Evolutionary conservation across 495 filamentous ascomycete species (phyloP).

Genomic region (Pseudomonodictys pantanalensis): DNA sequence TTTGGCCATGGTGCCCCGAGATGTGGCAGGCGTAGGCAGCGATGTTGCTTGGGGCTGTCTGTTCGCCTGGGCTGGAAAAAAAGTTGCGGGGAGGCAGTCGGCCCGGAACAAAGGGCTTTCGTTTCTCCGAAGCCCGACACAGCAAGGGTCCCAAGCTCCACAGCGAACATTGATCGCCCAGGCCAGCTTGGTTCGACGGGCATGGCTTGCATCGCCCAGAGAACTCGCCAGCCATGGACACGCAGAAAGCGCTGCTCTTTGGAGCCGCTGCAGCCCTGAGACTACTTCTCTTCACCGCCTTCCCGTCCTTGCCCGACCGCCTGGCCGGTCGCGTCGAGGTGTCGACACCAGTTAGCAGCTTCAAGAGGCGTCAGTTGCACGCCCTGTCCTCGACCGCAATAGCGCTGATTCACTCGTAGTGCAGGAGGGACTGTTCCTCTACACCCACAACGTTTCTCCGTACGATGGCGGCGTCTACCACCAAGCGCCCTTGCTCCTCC

Average conservation of each 20-base stretch:
- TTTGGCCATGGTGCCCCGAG: conserved; percentile 20
- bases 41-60: not conserved
- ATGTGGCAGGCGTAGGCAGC: not conserved
- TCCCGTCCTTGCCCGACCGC: conserved; percentile 81
- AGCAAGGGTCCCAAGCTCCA: too few species aligned
- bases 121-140: not conserved
- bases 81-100: not conserved
- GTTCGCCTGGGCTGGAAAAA: not conserved
- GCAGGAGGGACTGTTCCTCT: conserved; percentile 93
- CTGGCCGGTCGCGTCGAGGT: conserved; percentile 91
- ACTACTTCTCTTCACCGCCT: conserved; percentile 72
- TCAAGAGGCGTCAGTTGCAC: conserved; percentile 97
- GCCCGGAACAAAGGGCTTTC: not conserved
- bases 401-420: too few species aligned
- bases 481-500: conserved; percentile 89
- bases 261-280: conserved; percentile 73
- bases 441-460: conserved; percentile 91
- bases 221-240: conserved; percentile 26
- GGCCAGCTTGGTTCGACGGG: too few species aligned
- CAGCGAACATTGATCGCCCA: too few species aligned
- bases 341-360: conserved; percentile 94
- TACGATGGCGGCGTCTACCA: conserved; percentile 98
- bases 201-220: not conserved
- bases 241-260: conserved; percentile 73
- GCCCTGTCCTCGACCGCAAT: too few species aligned